Conservation (phyloP, 305 asterid species). For the Caryopteris hybrid region DNA sequence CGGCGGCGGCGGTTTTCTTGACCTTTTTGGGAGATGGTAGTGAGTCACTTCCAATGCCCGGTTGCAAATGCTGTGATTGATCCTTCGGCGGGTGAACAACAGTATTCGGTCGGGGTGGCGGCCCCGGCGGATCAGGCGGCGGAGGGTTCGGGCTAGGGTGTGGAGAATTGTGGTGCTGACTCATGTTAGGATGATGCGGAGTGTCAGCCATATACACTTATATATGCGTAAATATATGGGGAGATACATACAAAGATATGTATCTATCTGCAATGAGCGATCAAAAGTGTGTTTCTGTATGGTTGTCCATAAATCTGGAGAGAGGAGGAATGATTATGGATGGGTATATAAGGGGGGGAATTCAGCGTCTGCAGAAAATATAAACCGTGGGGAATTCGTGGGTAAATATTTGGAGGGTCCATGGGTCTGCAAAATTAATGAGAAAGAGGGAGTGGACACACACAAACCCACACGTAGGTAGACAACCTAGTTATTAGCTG, state of each 20-base stretch:
- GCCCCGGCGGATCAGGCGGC: conserved; percentile 4
- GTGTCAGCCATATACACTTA: conserved; percentile 27
- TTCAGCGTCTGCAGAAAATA: background rate
- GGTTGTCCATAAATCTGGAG: too few species aligned
- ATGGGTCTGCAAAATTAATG: too few species aligned
- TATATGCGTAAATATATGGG: background rate
- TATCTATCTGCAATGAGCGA: background rate
- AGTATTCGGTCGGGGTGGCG: conserved; percentile 3
- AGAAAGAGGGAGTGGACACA: too few species aligned
- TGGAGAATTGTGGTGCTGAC: conserved; percentile 26
- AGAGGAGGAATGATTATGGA: background rate
- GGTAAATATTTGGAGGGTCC: conserved; percentile 5
- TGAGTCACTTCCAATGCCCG: conserved; percentile 16
- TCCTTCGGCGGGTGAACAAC: conserved; percentile 7
- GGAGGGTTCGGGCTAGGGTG: conserved; percentile 9
- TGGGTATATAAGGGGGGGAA: conserved; percentile 3
- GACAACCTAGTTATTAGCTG: too few species aligned
- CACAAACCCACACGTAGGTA: too few species aligned
- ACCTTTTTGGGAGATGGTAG: conserved; percentile 41
- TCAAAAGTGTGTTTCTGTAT: background rate
- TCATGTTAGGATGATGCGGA: conserved; percentile 32
- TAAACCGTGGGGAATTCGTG: conserved; percentile 37
- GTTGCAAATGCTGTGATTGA: conserved; percentile 15
- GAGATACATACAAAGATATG: background rate
- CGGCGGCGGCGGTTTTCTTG: conserved; percentile 16